These are phyloP conservation scores for Malassezia dermatis DNA, from an alignment of 1,284 basidiomycete species.

Conservation along the genomic window DNA sequence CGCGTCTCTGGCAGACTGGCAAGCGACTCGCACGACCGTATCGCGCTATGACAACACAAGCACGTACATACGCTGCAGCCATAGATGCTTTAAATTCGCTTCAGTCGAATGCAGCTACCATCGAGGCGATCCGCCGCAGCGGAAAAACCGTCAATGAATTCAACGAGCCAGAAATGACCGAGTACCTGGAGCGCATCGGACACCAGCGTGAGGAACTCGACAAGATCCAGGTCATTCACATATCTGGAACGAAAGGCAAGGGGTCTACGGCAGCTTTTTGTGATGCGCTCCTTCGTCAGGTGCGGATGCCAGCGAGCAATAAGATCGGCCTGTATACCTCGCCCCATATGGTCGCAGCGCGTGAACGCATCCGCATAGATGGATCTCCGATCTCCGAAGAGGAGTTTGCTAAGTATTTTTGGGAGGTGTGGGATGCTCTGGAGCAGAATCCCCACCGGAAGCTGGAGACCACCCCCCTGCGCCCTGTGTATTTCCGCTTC, in stretches of 20 bases:
- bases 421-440: conserved; percentile 87
- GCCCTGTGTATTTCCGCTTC: conserved; percentile 89
- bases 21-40: background rate
- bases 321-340: conserved; percentile 77
- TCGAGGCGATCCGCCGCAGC: conserved; percentile 71
- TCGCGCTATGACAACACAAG: background rate
- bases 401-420: conserved; percentile 81
- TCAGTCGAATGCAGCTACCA: conserved; percentile 82
- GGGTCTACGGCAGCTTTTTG: conserved; percentile 88
- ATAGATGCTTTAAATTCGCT: conserved; percentile 78
- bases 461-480: conserved; percentile 53
- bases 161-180: conserved; percentile 78
- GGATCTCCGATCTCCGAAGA: conserved; percentile 79
- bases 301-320: conserved; percentile 16
- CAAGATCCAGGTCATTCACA: conserved; percentile 80
- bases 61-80: conserved; percentile 56
- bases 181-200: conserved; percentile 77
- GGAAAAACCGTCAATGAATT: conserved; percentile 61
- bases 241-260: conserved; percentile 98
- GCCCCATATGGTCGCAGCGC: conserved; percentile 87
- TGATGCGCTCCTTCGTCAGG: conserved; percentile 37
- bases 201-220: conserved; percentile 73
- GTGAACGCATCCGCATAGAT: conserved; percentile 89
- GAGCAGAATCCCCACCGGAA: conserved; percentile 53
- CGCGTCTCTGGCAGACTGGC: conserved; percentile 6